phyloP scores from a whole-genome alignment of 1,139 yeast genomes.

The Kodamaea alishanica region DNA sequence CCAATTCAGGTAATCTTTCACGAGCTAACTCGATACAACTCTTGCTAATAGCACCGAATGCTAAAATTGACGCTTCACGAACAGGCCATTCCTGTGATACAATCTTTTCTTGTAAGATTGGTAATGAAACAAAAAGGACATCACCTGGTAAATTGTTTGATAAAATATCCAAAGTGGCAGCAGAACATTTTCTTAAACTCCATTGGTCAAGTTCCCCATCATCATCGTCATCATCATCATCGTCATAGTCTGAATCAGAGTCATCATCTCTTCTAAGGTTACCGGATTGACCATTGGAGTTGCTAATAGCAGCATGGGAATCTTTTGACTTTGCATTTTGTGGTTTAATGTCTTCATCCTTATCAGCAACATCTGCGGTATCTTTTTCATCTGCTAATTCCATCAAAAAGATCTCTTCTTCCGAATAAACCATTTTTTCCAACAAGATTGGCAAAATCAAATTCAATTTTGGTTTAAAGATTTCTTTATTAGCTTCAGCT shows the following conservation, averaged over 20 bases:
- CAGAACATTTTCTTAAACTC: constrained; percentile 91
- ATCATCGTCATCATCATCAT: constrained; percentile 64
- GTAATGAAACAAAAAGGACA: constrained; percentile 66
- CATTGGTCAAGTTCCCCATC: constrained; percentile 68
- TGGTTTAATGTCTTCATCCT: constrained; percentile 85
- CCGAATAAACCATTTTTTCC: constrained; percentile 83
- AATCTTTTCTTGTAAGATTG: constrained; percentile 69
- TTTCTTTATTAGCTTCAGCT: constrained; percentile 45
- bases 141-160: constrained; percentile 66
- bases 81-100: constrained; percentile 76
- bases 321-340: constrained; percentile 65
- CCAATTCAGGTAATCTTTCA: constrained; percentile 71
- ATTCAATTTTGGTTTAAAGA: constrained; percentile 55
- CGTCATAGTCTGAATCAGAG: constrained; percentile 49
- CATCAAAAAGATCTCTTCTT: constrained; percentile 69
- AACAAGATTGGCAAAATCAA: constrained; percentile 71
- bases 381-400: constrained; percentile 70
- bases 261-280: constrained; percentile 29
- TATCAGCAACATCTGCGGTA: constrained; percentile 66
- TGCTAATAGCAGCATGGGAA: constrained; percentile 41
- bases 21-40: constrained; percentile 75
- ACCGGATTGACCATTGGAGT: constrained; percentile 12
- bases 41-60: constrained; percentile 91
- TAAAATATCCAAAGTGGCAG: constrained; percentile 83
- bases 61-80: constrained; percentile 89